Evolutionary conservation across 148 eudicot species (phyloP).

Genomic region (Persicaria maculosa): DNA sequence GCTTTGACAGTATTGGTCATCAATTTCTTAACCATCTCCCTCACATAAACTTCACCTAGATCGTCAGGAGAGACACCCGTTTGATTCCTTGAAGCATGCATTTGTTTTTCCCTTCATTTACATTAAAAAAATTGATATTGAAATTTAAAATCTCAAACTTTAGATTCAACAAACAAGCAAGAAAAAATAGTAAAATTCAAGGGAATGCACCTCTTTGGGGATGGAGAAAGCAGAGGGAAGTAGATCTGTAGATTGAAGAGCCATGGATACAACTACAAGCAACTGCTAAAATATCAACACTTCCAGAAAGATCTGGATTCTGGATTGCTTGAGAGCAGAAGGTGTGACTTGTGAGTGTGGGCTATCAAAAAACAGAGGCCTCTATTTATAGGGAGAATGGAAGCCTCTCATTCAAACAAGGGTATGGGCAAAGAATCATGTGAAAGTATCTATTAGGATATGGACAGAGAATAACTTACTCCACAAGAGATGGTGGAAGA

Average conservation of each 20-base stretch:
- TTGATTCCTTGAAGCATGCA: constrained; percentile 34
- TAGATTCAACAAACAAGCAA: not conserved
- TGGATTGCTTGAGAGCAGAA: not conserved
- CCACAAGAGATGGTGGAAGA: too few relatives aligned
- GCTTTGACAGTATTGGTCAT: constrained; percentile 62
- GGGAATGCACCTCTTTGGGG: constrained; percentile 50
- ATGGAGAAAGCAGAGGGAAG: constrained; percentile 55
- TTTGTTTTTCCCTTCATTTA: constrained; percentile 28
- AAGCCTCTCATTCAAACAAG: not conserved
- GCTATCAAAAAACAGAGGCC: not conserved
- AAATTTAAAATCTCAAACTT: not conserved
- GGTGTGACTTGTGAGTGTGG: not conserved
- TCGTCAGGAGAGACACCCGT: constrained; percentile 25
- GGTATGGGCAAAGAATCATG: not conserved
- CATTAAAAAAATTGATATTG: not conserved
- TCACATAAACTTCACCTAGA: constrained; percentile 22
- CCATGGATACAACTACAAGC: constrained; percentile 29
- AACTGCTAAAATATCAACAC: not conserved
- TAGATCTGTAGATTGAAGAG: constrained; percentile 66
- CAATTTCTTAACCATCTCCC: constrained; percentile 46
- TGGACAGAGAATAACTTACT: not conserved
- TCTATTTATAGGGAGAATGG: constrained; percentile 3
- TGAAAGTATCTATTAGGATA: constrained; percentile 11
- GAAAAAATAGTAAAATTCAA: not conserved
- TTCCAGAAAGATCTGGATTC: not conserved